Base-by-base conservation (phyloP, 2,329 filamentous ascomycete genomes). In the Trichoderma sp. region DNA sequence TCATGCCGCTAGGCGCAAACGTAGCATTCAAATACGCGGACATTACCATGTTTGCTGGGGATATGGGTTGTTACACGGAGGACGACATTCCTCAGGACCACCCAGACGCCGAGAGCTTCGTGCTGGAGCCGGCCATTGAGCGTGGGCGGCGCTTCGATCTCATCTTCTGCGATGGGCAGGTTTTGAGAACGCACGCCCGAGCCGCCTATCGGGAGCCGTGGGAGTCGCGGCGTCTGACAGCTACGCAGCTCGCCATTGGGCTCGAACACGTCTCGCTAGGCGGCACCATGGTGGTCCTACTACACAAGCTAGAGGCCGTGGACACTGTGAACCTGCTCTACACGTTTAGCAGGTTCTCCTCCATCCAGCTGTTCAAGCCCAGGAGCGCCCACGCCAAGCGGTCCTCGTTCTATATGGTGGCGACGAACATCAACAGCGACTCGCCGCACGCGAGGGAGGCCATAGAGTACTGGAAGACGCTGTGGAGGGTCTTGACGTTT, bases 361-460 rank as follows among this genome's bases (percentile, higher is more conserved):
- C 75, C 0, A 74, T 88, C 0, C 55, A 71, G 26, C 73, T 87
- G 0, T 84, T 81, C 76, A 89, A 89, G 74, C 85, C 84, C 0
- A 73, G 8, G 2, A 75, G 8, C 1, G 74, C 71, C 3, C 85
- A 88, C 71, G 76, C 74, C 1, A 84, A 77, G 23, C 78, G 82
- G 4, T 85, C 83, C 0, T 88, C 85, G 0, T 89, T 88, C 73
- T 89, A 89, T 74, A 78, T 88, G 75, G 72, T 89, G 11, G 86
- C 86, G 2, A 81, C 76, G 1, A 74, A 82, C 3, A 78, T 89
- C 0, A 77, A 81, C 55, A 78, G 78, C 6, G 53, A 77, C 4
- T 72, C 73, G 20, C 57, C 74, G 0, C 76, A 79, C 34, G 85
- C 84, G 0, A 3, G 75, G 0, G 36, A 71, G 9, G 82, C 84